phyloP scores from a whole-genome alignment of 208 protist genomes.

The Trichomonas tenax region DNA sequence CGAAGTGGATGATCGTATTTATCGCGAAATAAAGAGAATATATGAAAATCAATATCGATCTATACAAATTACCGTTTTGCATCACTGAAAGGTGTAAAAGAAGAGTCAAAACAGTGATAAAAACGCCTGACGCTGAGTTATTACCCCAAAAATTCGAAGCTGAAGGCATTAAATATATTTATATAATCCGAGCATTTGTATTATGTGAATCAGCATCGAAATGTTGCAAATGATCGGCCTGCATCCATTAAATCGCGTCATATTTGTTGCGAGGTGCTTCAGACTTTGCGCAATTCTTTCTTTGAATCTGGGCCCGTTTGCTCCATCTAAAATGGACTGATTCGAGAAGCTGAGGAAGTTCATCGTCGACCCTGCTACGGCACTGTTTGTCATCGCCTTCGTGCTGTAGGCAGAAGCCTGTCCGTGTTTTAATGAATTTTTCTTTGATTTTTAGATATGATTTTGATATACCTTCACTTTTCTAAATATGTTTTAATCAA shows the following conservation, averaged over 20 bases:
- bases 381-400: too few species aligned
- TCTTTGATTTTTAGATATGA: too few species aligned
- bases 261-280: neutral
- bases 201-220: neutral
- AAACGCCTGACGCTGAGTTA: neutral
- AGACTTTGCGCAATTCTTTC: too few species aligned
- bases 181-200: neutral
- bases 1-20: neutral
- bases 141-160: neutral
- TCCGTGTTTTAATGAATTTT: too few species aligned
- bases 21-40: neutral
- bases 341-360: too few species aligned
- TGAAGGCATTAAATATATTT: neutral
- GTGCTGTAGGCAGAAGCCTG: too few species aligned
- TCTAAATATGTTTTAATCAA: too few species aligned
- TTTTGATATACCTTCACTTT: too few species aligned
- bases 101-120: neutral
- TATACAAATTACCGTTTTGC: neutral
- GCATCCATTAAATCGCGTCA: neutral
- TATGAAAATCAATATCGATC: neutral
- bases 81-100: neutral
- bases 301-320: too few species aligned
- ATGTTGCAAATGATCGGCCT: neutral
- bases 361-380: too few species aligned
- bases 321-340: too few species aligned